A percentile compares a stretch with the other conserved stretches of the same genome.
Conservation (phyloP, 225 moss, liverwort and hornwort species). For the Pseudisothecium myosuroides region DNA sequence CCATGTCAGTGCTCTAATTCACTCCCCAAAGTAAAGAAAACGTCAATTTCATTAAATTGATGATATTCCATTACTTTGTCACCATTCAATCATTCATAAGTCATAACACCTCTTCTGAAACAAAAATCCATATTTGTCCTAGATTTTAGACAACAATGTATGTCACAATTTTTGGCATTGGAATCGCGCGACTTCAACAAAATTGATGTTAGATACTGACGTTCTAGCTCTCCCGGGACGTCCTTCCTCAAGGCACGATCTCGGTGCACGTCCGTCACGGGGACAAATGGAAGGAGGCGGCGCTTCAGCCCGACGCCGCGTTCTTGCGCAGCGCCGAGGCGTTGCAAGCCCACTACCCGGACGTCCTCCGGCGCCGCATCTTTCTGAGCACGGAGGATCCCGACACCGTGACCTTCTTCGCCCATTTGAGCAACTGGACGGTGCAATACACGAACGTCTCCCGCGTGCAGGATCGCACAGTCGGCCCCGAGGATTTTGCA, state of each 20-base stretch:
- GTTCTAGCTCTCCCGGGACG: not conserved
- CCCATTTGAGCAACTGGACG: not conserved
- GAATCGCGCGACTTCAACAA: not conserved
- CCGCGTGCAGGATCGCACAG: not conserved
- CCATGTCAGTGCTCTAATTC: not conserved
- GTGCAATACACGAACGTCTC: not conserved
- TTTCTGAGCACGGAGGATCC: slow-evolving; percentile 29
- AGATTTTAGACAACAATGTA: not conserved
- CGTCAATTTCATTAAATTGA: not conserved
- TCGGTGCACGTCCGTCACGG: slow-evolving; percentile 18
- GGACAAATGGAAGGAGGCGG: slow-evolving; percentile 1
- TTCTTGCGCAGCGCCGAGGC: not conserved
- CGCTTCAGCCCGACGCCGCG: not conserved
- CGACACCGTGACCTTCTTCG: not conserved
- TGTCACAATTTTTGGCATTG: not conserved
- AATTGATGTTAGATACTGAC: not conserved
- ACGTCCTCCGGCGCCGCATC: not conserved
- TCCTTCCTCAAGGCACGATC: not conserved
- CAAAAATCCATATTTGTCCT: not conserved
- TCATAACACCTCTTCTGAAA: not conserved
- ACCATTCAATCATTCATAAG: too few species aligned
- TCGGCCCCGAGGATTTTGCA: not conserved
- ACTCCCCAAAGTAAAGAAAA: not conserved
- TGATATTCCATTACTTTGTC: not conserved
- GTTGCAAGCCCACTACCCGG: not conserved